phyloP scores from a whole-genome alignment of 106 monocot species.

The Dendrobium nobile region DNA sequence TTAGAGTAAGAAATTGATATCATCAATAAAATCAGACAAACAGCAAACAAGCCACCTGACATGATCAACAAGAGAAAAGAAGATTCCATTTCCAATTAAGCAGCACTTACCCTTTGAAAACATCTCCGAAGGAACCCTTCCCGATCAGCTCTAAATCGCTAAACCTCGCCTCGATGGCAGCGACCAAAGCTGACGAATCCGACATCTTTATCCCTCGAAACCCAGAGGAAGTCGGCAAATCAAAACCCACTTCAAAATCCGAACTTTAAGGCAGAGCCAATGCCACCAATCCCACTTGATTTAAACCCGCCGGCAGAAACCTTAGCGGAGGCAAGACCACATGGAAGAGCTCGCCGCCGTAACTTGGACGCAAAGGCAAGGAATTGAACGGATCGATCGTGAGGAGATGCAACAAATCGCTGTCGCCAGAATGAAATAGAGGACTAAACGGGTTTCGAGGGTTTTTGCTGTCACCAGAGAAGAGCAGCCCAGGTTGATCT shows the following conservation, averaged over 20 bases:
- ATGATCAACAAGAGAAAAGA: conserved; percentile 4
- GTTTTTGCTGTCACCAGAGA: conserved; percentile 3
- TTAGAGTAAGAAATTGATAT: background rate
- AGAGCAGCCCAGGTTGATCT: background rate
- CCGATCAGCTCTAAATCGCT: conserved; percentile 46
- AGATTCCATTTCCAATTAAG: background rate
- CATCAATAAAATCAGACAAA: background rate
- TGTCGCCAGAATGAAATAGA: background rate
- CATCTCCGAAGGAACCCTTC: conserved; percentile 54
- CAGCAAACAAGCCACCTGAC: background rate
- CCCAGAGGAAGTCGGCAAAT: background rate
- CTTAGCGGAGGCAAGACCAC: background rate
- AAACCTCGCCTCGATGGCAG: conserved; percentile 44
- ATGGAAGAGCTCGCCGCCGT: background rate
- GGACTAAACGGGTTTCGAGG: background rate
- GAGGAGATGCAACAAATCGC: background rate
- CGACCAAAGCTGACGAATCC: conserved; percentile 25
- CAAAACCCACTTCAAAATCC: background rate
- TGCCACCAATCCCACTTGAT: background rate
- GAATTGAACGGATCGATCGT: conserved; percentile 1
- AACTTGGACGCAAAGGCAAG: conserved; percentile 7
- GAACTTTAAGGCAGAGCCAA: background rate
- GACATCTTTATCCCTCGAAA: conserved; percentile 25
- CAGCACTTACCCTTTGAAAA: conserved; percentile 45
- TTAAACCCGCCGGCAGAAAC: background rate